A percentile compares a stretch with the other conserved stretches of the same genome.
Evolutionary conservation across 257 asterid species (phyloP).

Genomic region (Capsicum rhomboideum): DNA sequence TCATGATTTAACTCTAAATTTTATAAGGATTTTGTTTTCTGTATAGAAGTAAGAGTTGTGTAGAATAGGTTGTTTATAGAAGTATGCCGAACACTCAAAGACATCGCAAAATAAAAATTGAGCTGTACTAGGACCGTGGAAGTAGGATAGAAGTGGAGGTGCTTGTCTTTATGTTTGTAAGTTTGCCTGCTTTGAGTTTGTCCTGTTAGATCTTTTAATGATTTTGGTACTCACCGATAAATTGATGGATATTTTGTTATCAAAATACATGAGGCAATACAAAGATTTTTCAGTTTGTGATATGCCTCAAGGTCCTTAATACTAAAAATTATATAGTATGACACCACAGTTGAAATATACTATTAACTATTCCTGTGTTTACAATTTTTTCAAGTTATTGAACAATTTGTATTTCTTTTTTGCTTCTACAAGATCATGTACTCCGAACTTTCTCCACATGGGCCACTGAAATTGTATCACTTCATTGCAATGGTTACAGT

Average conservation of each 20-base stretch:
- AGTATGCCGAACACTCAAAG: not conserved
- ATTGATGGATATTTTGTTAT: not conserved
- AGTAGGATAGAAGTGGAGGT: too few species aligned
- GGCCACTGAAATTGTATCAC: conserved; percentile 65
- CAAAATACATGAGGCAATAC: not conserved
- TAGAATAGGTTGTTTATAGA: not conserved
- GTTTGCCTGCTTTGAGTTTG: not conserved
- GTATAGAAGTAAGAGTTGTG: not conserved
- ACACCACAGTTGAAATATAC: not conserved
- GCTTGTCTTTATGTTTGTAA: not conserved
- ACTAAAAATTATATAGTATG: not conserved
- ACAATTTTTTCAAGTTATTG: not conserved
- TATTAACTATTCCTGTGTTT: not conserved
- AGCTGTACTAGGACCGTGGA: too few species aligned
- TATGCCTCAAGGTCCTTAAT: not conserved
- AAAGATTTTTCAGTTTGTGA: not conserved
- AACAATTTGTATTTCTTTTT: conserved; percentile 1
- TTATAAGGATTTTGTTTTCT: not conserved
- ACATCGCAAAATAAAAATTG: too few species aligned
- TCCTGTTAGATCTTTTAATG: not conserved
- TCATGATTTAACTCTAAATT: not conserved
- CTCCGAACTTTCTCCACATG: conserved; percentile 58
- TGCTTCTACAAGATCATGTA: conserved; percentile 69
- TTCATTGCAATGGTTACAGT: conserved; percentile 86
- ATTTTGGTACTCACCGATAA: not conserved